A percentile compares a stretch with the other conserved stretches of the same genome.
phyloP scores from a whole-genome alignment of 2,329 filamentous ascomycete genomes.

The Apiospora sp. region DNA sequence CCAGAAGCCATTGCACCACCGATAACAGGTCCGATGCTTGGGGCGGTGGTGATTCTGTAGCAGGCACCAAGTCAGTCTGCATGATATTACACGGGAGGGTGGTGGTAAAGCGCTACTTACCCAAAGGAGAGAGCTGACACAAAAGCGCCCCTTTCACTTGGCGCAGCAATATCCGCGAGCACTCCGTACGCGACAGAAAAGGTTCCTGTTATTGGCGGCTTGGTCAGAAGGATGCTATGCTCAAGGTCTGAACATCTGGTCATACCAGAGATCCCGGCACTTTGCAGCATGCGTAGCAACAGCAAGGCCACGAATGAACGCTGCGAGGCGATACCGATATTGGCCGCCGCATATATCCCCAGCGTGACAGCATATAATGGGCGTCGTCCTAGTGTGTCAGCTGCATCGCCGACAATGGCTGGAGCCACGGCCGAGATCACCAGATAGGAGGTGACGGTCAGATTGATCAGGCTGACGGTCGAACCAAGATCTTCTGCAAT shows the following conservation, averaged over 20 bases:
- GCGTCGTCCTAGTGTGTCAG: constrained; percentile 29
- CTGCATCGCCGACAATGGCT: constrained; percentile 26
- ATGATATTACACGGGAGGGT: neutral
- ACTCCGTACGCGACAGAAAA: constrained; percentile 31
- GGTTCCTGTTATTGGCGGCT: neutral
- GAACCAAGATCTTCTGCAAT: constrained; percentile 26
- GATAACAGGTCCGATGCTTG: constrained; percentile 27
- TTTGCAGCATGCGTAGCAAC: constrained; percentile 30
- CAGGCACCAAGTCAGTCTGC: neutral
- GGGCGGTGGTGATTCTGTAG: constrained; percentile 19
- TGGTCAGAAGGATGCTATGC: accelerated
- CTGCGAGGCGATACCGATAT: constrained; percentile 30
- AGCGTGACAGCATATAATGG: constrained; percentile 25
- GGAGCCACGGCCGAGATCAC: constrained; percentile 26
- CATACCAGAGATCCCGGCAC: constrained; percentile 31
- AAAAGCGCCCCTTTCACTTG: constrained; percentile 29
- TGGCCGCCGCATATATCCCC: constrained; percentile 29
- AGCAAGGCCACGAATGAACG: constrained; percentile 26
- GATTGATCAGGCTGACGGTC: constrained; percentile 28
- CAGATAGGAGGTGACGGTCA: constrained; percentile 32
- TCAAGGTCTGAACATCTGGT: too few relatives aligned
- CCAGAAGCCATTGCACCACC: constrained; percentile 24
- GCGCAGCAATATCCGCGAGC: constrained; percentile 28
- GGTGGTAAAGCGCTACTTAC: neutral
- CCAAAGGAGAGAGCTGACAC: constrained; percentile 21